Evolutionary conservation across 371 early-diverging fungal species (phyloP).

Genomic region (Mortierella sp.): DNA sequence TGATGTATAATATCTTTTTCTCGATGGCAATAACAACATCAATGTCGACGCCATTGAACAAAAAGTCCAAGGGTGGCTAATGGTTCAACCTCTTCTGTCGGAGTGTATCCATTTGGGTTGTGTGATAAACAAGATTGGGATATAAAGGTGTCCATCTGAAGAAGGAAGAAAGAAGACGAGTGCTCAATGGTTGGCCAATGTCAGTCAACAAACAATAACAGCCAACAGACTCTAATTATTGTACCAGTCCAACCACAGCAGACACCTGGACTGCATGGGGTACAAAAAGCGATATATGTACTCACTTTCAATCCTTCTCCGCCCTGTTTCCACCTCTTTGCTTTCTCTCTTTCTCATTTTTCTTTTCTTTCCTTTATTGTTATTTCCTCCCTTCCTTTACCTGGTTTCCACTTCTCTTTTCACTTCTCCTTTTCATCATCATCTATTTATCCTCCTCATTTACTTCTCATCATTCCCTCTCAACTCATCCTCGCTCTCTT

Average conservation of each 20-base stretch:
- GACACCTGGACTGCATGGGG: neutral
- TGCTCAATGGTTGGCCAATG: neutral
- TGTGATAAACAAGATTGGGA: neutral
- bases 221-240: neutral
- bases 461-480: neutral
- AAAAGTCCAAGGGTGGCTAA: neutral
- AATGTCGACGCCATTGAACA: neutral
- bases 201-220: neutral
- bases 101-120: neutral
- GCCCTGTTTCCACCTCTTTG: neutral
- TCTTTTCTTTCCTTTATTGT: neutral
- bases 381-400: neutral
- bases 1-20: no score
- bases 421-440: neutral
- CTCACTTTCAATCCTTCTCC: neutral
- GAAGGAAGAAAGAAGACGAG: neutral
- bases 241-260: neutral
- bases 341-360: neutral
- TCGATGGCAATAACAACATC: no score
- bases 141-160: neutral
- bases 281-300: neutral
- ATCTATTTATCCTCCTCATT: no score
- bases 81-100: neutral
- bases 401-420: neutral
- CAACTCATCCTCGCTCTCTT: neutral